phyloP scores from a whole-genome alignment of 2,329 filamentous ascomycete species.

The Aspergillus felis region DNA sequence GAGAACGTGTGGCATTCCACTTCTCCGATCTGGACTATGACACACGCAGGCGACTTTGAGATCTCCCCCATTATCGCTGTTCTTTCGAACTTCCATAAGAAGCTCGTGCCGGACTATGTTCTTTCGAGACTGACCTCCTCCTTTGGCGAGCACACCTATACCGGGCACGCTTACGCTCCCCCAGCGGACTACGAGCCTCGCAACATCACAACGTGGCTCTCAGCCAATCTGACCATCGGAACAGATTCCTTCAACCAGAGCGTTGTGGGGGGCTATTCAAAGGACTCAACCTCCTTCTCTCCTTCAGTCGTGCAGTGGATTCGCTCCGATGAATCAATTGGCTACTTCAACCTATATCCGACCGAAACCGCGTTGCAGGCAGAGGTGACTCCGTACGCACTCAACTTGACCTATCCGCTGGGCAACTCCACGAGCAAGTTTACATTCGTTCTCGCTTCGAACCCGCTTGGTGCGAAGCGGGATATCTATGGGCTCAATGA shows the following conservation, averaged over 20 bases:
- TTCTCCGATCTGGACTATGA: slow-evolving; percentile 45
- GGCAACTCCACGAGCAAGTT: slow-evolving; percentile 29
- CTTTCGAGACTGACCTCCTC: slow-evolving; percentile 42
- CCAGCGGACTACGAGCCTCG: slow-evolving; percentile 55
- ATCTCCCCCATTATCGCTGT: slow-evolving; percentile 56
- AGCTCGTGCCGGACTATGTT: slow-evolving; percentile 23
- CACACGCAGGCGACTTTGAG: slow-evolving; percentile 57
- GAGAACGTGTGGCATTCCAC: slow-evolving; percentile 32
- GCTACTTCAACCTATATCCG: slow-evolving; percentile 33
- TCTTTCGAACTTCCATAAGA: slow-evolving; percentile 48
- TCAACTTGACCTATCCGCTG: slow-evolving; percentile 53
- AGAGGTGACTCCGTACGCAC: slow-evolving; percentile 37
- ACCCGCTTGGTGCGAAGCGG: slow-evolving; percentile 10
- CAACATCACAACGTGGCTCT: slow-evolving; percentile 59
- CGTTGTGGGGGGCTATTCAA: slow-evolving; percentile 52
- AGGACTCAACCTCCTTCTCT: slow-evolving; percentile 52
- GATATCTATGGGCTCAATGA: slow-evolving; percentile 9
- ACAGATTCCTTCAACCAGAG: slow-evolving; percentile 56
- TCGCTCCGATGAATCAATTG: slow-evolving; percentile 28
- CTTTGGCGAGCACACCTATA: slow-evolving; percentile 51
- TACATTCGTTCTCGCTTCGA: slow-evolving; percentile 25
- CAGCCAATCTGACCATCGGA: slow-evolving; percentile 56
- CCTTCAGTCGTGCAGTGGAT: slow-evolving; percentile 60
- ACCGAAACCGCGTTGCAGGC: slow-evolving; percentile 41
- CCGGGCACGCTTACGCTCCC: slow-evolving; percentile 53